Base-by-base conservation (phyloP, 2,329 filamentous ascomycete genomes). In the Sclerotinia minor region DNA sequence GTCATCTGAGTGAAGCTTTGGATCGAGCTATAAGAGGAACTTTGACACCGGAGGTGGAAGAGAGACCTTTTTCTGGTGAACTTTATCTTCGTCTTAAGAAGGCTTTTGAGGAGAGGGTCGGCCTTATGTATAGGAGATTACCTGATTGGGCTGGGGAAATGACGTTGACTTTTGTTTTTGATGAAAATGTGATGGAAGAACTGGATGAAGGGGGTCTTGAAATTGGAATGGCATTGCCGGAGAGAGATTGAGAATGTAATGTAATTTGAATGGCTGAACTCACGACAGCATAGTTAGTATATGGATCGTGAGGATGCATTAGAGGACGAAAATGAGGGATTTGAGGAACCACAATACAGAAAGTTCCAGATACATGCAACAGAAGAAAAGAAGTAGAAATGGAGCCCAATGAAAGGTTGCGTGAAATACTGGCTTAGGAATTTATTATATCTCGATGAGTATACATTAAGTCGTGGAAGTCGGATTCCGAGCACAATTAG, bases 211-310 rank as follows among this genome's bases (percentile, higher is more conserved):
- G 47, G 8, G 60, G 7, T 0, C 19, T 52, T 5, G 60, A 54
- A 32, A 21, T n/a, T 2, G 60, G 54, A 54, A 5, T 53, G 5
- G 47, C 17, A 5, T 29, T 35, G 35, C n/a, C 2, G 11, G 1
- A 32, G 19, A 35, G 29, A 35, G 5, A 13, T 21, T 3, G 15
- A 35, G 5, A 15, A 15, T 19, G 5, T 0, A 5, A 3, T 38
- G 1, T 11, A 5, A 3, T 38, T 0, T 11, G 11, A 26, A 3
- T 41, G 38, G 9, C 8, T 41, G 15, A 1, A 1, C 2, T 44
- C 8, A 9, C 24, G 21, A 17, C 17, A 8, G 21, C n/a, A 6
- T 41, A 38, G 35, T 35, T 35, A 5, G 35, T 24, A 41, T 9
- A 35, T 38, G 3, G 15, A 26, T 0, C 21, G 44, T 26, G 11